Evolutionary conservation across 257 asterid species (phyloP), one percentile per base, ranked within the genome.

Genomic region (Nicotiana obtusifolia): DNA sequence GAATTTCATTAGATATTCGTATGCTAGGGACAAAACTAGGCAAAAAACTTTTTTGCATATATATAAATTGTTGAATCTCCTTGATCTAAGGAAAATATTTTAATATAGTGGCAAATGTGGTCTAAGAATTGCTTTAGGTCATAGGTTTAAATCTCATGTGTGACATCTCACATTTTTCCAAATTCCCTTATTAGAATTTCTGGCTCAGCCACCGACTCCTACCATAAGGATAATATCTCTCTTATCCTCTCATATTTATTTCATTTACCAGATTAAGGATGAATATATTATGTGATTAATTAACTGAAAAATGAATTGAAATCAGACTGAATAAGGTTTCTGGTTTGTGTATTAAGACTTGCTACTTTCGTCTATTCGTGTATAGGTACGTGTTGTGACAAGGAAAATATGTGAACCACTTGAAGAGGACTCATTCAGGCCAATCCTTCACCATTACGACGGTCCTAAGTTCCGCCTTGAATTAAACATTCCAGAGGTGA

Each of bases 401-500:
- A 91, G 97, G 92, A 94, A 91, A 84, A 44, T 92, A 33, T 95
- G 97, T 14, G 97, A 95, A 78, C 98, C 99, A 4, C 17, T 94
- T 88, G 99, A 95, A 78, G 99, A 95, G 84, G 99, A 95, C 84
- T 88, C 98, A 0, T 95, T 95, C 91, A 86, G 99, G 91, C 99
- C 99, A 19, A 90, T 95, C 57, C 97, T 95, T 84, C 97, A 95
- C 84, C 99, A 95, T 84, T 95, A 95, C 47, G 99, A 95, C 28
- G 99, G 98, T 11, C 99, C 99, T 53, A 95, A 95, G 85, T 95
- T 95, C 89, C 97, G 99, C 20, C 98, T 95, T 2, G 99, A 95
- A 52, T 85, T 95, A 65, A 93, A 86, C 85, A 82, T 92, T 64
- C 99, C 97, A 19, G 99, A 95, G 99, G 99, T 95, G 85, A 65